Conservation (phyloP, 495 filamentous ascomycete genomes). For the Pyrenula aspistea region DNA sequence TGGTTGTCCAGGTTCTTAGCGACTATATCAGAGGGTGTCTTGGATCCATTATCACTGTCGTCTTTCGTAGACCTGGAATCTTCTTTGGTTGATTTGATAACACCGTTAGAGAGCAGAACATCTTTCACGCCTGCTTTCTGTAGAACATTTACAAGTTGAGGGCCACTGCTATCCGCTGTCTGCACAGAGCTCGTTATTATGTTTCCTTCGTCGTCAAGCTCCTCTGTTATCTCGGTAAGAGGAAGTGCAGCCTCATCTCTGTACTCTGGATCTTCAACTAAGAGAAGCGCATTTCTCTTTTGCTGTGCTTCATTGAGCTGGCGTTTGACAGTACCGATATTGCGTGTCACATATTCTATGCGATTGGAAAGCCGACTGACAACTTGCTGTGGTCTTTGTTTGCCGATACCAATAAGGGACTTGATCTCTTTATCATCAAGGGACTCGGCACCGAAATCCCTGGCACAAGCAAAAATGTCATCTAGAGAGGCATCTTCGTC, state of each 20-base stretch:
- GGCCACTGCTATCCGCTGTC: constrained; percentile 45
- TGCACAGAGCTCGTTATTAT: constrained; percentile 54
- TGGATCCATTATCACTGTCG: not conserved
- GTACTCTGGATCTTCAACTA: constrained; percentile 18
- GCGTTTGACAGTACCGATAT: constrained; percentile 38
- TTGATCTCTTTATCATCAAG: constrained; percentile 44
- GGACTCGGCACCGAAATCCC: constrained; percentile 36
- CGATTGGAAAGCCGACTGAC: constrained; percentile 59
- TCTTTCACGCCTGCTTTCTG: constrained; percentile 57
- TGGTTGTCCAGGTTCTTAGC: not conserved
- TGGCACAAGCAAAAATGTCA: constrained; percentile 38
- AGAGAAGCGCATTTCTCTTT: not conserved
- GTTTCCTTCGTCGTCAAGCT: constrained; percentile 86
- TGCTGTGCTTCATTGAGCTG: constrained; percentile 1
- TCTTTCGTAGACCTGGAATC: not conserved
- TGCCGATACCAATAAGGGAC: constrained; percentile 20
- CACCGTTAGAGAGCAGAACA: constrained; percentile 16
- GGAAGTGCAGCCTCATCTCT: constrained; percentile 59
- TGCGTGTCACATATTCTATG: constrained; percentile 79
- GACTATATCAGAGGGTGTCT: not conserved
- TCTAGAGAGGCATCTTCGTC: constrained; percentile 32
- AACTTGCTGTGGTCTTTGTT: constrained; percentile 32
- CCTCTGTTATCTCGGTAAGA: constrained; percentile 77
- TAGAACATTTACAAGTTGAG: constrained; percentile 53
- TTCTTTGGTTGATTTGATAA: not conserved